Evolutionary conservation across 2,329 filamentous ascomycete genomes (phyloP), one percentile per base, ranked within the genome.

Genomic region (Aspergillus hiratsukae): DNA sequence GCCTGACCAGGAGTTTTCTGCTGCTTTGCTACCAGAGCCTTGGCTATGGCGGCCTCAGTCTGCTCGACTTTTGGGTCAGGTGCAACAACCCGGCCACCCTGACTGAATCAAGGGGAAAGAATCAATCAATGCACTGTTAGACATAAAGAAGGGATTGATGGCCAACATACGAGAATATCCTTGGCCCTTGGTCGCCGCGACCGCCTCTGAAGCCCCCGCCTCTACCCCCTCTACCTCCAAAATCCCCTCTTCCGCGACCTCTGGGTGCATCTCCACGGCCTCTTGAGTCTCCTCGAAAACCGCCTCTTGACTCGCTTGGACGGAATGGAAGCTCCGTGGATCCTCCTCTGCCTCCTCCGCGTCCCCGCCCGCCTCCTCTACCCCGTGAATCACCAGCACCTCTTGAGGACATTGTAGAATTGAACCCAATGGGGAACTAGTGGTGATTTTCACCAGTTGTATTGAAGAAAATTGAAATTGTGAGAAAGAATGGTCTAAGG

Each of bases 131-230:
- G 40, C 19, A 4, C 53, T 19, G 29, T 51, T n/a, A 23, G 21
- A 41, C 19, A 8, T 45, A 28, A n/a, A 28, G 41, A 27, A 28
- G 8, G 11, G 6, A 14, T 8, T 25, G 17, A 49, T 23, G 29
- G n/a, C 56, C 31, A 49, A 70, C 71, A 59, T 58, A 75, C 66
- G 60, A 60, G 53, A 67, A 73, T 48, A 73, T 68, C 1, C 52
- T 46, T 2, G 68, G 65, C 31, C 64, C 65, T 21, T 61, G 52
- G 43, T 62, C 58, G 25, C 60, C 56, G 21, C 62, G 55, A 4
- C 55, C 45, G 28, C 57, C 51, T 6, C 56, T 51, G 6, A 53
- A 45, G 19, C 60, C 40, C 11, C 56, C 37, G 17, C 59, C 63
- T 37, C 62, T 56, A 9, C 61, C 53, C 27, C 50, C 50, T 23